phyloP scores from a whole-genome alignment of 225 moss, liverwort and hornwort species.

The Pleurozium schreberi region DNA sequence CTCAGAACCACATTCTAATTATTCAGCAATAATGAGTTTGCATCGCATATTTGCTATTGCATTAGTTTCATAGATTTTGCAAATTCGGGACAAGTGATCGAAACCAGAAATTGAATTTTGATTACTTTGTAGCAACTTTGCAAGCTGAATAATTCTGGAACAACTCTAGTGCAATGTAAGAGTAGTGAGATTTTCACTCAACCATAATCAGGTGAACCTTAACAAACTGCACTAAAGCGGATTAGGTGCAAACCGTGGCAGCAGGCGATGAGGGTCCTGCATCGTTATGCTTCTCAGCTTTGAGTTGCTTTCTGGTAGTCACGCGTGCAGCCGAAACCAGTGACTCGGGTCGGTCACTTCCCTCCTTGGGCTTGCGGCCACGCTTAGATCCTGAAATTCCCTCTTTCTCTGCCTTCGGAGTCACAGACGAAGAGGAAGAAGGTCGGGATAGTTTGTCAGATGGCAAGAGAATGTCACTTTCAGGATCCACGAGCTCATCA shows the following conservation, averaged over 20 bases:
- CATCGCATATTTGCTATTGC: neutral
- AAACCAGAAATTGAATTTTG: neutral
- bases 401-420: constrained; percentile 28
- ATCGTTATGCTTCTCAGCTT: constrained; percentile 20
- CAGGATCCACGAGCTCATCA: constrained; percentile 35
- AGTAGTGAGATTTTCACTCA: neutral
- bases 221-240: constrained; percentile 12
- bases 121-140: constrained; percentile 1
- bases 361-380: constrained; percentile 39
- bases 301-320: constrained; percentile 32
- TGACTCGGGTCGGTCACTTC: constrained; percentile 1
- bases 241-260: constrained; percentile 32
- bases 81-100: neutral
- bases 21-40: constrained; percentile 19
- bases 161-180: neutral
- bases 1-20: constrained; percentile 45
- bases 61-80: neutral
- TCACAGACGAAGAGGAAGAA: constrained; percentile 29
- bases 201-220: constrained; percentile 4
- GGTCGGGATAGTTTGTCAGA: constrained; percentile 20
- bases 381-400: constrained; percentile 24
- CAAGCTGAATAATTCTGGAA: neutral
- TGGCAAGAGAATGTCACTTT: constrained; percentile 17
- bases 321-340: constrained; percentile 16
- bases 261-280: constrained; percentile 24